Evolutionary conservation across 352 stramenopile species (phyloP), one percentile per base, ranked within the genome.

Genomic region (Pythium folliculosum): DNA sequence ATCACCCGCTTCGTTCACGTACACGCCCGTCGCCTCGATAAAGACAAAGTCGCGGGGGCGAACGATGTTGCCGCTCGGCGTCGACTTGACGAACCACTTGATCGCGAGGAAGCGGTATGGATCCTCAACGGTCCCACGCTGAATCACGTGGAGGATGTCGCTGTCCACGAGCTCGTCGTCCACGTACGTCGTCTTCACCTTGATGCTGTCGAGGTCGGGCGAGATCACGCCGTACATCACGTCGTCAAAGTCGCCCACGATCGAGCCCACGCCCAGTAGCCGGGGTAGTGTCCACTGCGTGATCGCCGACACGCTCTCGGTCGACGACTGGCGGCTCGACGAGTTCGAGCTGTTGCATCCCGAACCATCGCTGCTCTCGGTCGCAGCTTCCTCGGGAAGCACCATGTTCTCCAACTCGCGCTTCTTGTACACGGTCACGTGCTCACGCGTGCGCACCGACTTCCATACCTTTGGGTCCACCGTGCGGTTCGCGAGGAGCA

Each of bases 151-250:
- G 37, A 90, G 60, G 21, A 81, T 77, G 55, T 10, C 60, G 69
- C 64, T 23, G 45, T 70, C 79, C 17, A 86, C 71, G 14, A 82
- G 38, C 13, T 79, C 77, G 59, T 88, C 76, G 30, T 84, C 65
- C 3, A 80, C 82, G 58, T 82, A 87, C 5, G 76, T 61, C 9
- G 72, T 75, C 62, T 86, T 82, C 25, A 90, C 64, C 48, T 82
- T 63, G 72, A 88, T 81, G 43, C 71, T 63, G 5, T 77, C 65
- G n/a, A 76, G 44, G 64, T 84, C 73, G 30, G 83, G 80, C 4
- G 78, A 71, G 12, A 69, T 40, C 48, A 84, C 73, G 25, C 81
- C 80, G 47, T 81, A 77, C 60, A 76, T 73, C 23, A 76, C 37
- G 56, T 76, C 70, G 17, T 67, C 60, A 38, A 76, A 47, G 22